phyloP scores from a whole-genome alignment of 768 basidiomycete species.

The Zangia roseola region DNA sequence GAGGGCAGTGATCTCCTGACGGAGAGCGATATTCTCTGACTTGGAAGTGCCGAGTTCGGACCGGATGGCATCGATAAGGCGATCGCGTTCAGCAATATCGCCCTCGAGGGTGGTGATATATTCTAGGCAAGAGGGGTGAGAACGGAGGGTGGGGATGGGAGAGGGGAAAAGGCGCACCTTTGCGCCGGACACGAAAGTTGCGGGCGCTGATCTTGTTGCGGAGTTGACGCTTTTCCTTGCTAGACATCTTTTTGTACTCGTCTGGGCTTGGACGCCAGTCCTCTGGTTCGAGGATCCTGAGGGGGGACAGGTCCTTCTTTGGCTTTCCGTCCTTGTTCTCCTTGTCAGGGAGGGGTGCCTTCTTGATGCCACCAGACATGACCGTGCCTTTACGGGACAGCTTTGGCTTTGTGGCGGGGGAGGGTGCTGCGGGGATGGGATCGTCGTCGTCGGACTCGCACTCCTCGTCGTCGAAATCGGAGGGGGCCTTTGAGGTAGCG shows the following conservation, averaged over 20 bases:
- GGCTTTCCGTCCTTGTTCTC: slow-evolving; percentile 25
- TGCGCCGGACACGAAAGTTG: slow-evolving; percentile 92
- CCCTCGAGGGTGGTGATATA: slow-evolving; percentile 94
- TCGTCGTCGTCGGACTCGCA: slow-evolving; percentile 33
- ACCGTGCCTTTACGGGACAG: slow-evolving; percentile 64
- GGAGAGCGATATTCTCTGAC: slow-evolving; percentile 80
- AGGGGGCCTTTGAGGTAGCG: slow-evolving; percentile 42
- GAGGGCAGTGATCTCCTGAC: slow-evolving; percentile 71
- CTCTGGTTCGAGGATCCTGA: slow-evolving; percentile 41
- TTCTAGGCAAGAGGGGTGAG: slow-evolving; percentile 43
- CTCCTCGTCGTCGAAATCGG: slow-evolving; percentile 42
- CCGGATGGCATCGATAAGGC: slow-evolving; percentile 83
- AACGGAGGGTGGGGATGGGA: not conserved
- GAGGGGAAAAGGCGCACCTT: slow-evolving; percentile 52
- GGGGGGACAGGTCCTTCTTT: slow-evolving; percentile 29
- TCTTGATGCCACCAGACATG: slow-evolving; percentile 69
- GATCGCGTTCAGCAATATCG: slow-evolving; percentile 90
- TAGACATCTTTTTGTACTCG: slow-evolving; percentile 92
- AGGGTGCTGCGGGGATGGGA: slow-evolving; percentile 14
- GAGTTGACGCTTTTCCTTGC: slow-evolving; percentile 94
- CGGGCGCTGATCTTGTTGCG: slow-evolving; percentile 96
- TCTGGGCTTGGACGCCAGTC: slow-evolving; percentile 89
- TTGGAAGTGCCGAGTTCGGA: slow-evolving; percentile 76
- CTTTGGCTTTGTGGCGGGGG: slow-evolving; percentile 39
- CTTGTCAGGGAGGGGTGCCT: slow-evolving; percentile 46